Evolutionary conservation across 164 flowering plant species (phyloP).

Genomic region (grape (Vitis vinifera)): ASM3070453v1 NC_081810.1:19654001-19654500

Average conservation of each 20-base stretch:
- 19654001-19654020: conserved; percentile 35
- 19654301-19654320: not conserved
- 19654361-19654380: too few species aligned
- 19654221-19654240: not conserved
- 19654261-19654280: too few species aligned
- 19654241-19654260: too few species aligned
- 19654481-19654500: too few species aligned
- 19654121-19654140: conserved; percentile 18
- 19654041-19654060: not conserved
- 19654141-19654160: not conserved
- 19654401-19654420: too few species aligned
- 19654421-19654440: too few species aligned
- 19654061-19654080: not conserved
- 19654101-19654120: conserved; percentile 36
- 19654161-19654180: conserved; percentile 24
- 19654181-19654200: conserved; percentile 35
- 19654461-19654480: too few species aligned
- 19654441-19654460: too few species aligned
- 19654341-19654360: too few species aligned
- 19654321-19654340: not conserved
- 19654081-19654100: conserved; percentile 6
- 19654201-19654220: not conserved
- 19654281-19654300: too few species aligned
- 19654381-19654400: too few species aligned
- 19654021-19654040: not conserved